phyloP scores from a whole-genome alignment of 495 filamentous ascomycete genomes.

The Lophiostoma macrostomum region DNA sequence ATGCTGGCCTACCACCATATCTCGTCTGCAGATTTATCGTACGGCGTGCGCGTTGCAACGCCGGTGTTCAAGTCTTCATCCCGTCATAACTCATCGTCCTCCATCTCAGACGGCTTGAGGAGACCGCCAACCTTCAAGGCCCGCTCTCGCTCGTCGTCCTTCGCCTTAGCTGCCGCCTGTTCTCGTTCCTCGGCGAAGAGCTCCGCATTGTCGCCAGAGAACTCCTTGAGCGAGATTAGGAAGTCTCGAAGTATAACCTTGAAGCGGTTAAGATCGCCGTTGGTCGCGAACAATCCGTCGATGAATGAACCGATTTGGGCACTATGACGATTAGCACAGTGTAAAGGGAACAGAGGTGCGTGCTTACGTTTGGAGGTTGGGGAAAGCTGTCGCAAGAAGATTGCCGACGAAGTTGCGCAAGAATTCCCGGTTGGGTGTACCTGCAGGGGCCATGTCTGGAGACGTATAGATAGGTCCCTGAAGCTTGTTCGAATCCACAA shows the following conservation, averaged over 20 bases:
- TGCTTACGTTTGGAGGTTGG: slow-evolving; percentile 83
- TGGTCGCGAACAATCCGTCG: slow-evolving; percentile 75
- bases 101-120: slow-evolving; percentile 36
- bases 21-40: slow-evolving; percentile 3
- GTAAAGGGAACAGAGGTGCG: background rate
- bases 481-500: slow-evolving; percentile 81
- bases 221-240: slow-evolving; percentile 94
- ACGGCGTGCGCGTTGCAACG: slow-evolving; percentile 31
- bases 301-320: slow-evolving; percentile 87
- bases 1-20: background rate
- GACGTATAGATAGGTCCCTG: slow-evolving; percentile 78
- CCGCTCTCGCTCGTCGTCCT: slow-evolving; percentile 32
- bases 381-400: slow-evolving; percentile 86
- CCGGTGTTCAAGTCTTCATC: slow-evolving; percentile 31
- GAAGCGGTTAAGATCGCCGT: slow-evolving; percentile 80
- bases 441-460: slow-evolving; percentile 72
- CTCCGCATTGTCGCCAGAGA: slow-evolving; percentile 84
- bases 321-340: slow-evolving; percentile 47
- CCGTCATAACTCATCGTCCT: slow-evolving; percentile 36
- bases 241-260: slow-evolving; percentile 94
- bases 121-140: slow-evolving; percentile 37
- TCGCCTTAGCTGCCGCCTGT: slow-evolving; percentile 56
- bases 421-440: slow-evolving; percentile 88
- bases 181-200: slow-evolving; percentile 95
- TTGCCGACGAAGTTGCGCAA: slow-evolving; percentile 78